A percentile compares a stretch with the other conserved stretches of the same genome.
phyloP scores from a whole-genome alignment of 2,329 filamentous ascomycete genomes.

The Metarhizium robertsii region DNA sequence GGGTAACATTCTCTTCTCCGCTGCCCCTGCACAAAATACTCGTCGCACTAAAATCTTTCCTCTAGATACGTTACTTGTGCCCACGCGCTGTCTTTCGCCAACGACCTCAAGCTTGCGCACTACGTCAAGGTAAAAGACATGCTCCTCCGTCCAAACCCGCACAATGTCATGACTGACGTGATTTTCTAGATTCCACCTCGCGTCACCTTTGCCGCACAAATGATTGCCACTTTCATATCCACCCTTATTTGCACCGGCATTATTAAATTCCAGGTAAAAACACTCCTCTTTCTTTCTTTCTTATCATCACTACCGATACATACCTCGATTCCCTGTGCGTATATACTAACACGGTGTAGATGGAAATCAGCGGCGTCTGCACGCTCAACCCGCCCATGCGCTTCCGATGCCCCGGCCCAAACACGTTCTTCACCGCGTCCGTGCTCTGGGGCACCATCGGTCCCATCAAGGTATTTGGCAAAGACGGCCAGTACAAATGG shows the following conservation, averaged over 20 bases:
- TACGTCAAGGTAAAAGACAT: slow-evolving; percentile 30
- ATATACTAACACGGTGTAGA: slow-evolving; percentile 6
- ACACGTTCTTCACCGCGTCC: slow-evolving; percentile 29
- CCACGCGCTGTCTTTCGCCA: slow-evolving; percentile 26
- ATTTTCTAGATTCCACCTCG: slow-evolving; percentile 21
- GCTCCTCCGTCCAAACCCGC: no score
- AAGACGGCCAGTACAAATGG: slow-evolving; percentile 24
- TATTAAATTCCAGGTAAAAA: slow-evolving; percentile 25
- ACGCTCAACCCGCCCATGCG: slow-evolving; percentile 23
- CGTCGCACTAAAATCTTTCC: neutral
- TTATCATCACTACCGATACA: no score
- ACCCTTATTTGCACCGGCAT: slow-evolving; percentile 24
- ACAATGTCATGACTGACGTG: no score
- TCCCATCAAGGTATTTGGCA: slow-evolving; percentile 26
- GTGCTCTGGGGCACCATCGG: slow-evolving; percentile 33
- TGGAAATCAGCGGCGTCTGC: slow-evolving; percentile 27
- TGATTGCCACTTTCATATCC: slow-evolving; percentile 24
- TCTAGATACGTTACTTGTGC: slow-evolving; percentile 21
- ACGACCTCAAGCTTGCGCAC: slow-evolving; percentile 26
- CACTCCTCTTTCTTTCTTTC: neutral
- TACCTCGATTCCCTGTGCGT: neutral
- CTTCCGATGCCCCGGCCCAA: slow-evolving; percentile 28
- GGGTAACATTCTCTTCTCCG: slow-evolving; percentile 8
- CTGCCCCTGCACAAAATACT: neutral
- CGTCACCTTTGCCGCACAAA: slow-evolving; percentile 25